Evolutionary conservation across 2,329 filamentous ascomycete genomes (phyloP).

Genomic region (Ophiostoma quercus): DNA sequence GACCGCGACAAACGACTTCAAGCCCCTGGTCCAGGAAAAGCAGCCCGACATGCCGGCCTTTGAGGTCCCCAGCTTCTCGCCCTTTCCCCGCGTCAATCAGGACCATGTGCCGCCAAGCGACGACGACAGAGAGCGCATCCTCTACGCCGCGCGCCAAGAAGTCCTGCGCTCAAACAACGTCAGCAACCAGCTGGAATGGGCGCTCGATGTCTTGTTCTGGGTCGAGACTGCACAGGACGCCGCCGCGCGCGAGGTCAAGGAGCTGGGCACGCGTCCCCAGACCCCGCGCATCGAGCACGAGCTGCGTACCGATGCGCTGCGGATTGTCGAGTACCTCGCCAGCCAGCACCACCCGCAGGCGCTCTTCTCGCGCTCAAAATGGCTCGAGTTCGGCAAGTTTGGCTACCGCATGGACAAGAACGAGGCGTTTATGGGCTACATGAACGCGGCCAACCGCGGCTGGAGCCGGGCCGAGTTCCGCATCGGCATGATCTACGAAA

Average conservation of each 20-base stretch:
- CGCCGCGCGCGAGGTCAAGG: slow-evolving; percentile 56
- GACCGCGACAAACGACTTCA: slow-evolving; percentile 34
- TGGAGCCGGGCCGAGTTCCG: slow-evolving; percentile 89
- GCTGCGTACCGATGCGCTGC: slow-evolving; percentile 79
- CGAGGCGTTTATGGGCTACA: slow-evolving; percentile 85
- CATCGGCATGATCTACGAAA: slow-evolving; percentile 97
- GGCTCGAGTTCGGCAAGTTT: slow-evolving; percentile 97
- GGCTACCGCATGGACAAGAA: slow-evolving; percentile 86
- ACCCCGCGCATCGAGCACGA: slow-evolving; percentile 89
- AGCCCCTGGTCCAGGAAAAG: slow-evolving; percentile 40
- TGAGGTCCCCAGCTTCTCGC: slow-evolving; percentile 74
- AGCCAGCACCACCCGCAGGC: slow-evolving; percentile 91
- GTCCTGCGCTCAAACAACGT: slow-evolving; percentile 93
- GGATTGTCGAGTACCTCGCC: slow-evolving; percentile 83
- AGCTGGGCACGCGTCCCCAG: slow-evolving; percentile 53
- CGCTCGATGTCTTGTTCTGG: slow-evolving; percentile 83
- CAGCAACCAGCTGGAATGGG: slow-evolving; percentile 95
- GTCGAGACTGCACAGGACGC: slow-evolving; percentile 79
- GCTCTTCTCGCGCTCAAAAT: slow-evolving; percentile 90
- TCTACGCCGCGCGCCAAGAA: slow-evolving; percentile 76
- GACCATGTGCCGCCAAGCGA: slow-evolving; percentile 90
- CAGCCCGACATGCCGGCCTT: slow-evolving; percentile 38
- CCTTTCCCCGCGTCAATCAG: slow-evolving; percentile 80
- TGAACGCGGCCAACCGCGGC: slow-evolving; percentile 72
- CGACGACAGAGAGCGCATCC: slow-evolving; percentile 84